These are phyloP conservation scores for Fusarium chaquense DNA, from an alignment of 2,329 filamentous ascomycete species.

Conservation along the genomic window DNA sequence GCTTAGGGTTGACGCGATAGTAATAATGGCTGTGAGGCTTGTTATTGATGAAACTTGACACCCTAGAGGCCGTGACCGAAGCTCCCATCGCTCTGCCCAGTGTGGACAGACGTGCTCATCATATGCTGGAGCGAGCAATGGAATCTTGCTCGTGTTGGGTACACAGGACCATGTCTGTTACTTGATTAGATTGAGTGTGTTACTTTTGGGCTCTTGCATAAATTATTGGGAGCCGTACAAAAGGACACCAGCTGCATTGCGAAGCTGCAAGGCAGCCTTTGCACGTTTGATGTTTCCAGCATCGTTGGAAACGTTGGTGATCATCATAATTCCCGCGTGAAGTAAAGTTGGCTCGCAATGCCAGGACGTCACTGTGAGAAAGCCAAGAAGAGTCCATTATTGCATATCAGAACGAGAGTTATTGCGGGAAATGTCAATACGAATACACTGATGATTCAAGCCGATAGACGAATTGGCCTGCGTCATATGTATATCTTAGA, in stretches of 20 bases:
- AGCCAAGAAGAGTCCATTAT: slow-evolving; percentile 29
- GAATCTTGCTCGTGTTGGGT: slow-evolving; percentile 61
- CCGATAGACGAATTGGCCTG: neutral
- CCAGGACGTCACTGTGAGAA: slow-evolving; percentile 20
- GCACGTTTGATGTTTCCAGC: slow-evolving; percentile 65
- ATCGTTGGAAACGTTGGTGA: slow-evolving; percentile 59
- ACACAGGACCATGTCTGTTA: slow-evolving; percentile 65
- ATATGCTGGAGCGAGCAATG: slow-evolving; percentile 63
- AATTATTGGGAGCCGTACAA: slow-evolving; percentile 52
- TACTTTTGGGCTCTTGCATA: neutral
- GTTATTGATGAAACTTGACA: slow-evolving; percentile 54
- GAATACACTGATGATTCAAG: neutral
- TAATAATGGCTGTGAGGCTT: slow-evolving; percentile 47
- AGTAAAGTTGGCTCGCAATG: slow-evolving; percentile 50
- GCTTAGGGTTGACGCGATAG: slow-evolving; percentile 48
- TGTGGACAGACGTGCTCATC: slow-evolving; percentile 65
- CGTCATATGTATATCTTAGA: slow-evolving; percentile 2
- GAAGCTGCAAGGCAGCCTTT: slow-evolving; percentile 57
- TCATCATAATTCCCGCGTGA: slow-evolving; percentile 42
- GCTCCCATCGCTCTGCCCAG: slow-evolving; percentile 57
- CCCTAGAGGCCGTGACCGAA: slow-evolving; percentile 53
- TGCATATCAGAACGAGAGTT: neutral
- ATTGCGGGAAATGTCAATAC: neutral
- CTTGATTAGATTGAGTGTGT: slow-evolving; percentile 16
- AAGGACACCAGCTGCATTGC: slow-evolving; percentile 66